Base-by-base conservation (phyloP, 352 stramenopile species). In the Detonula confervacea region DNA sequence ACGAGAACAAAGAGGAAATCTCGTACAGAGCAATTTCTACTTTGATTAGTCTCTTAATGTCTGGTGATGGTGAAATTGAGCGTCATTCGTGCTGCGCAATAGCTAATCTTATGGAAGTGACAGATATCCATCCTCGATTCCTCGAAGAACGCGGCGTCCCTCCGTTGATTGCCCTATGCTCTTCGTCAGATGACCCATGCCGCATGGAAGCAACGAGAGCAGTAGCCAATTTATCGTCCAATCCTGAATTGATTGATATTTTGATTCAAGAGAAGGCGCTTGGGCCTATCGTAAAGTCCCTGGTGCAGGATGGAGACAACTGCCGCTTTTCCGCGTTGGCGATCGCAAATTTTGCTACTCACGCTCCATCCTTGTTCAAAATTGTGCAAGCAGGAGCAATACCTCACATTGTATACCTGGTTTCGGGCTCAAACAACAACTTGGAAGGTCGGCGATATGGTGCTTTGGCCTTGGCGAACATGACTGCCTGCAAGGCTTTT, bases 1-100 rank as follows among this genome's bases (percentile, higher is more conserved):
- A 95, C 4, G 96, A 98, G 81, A 98, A 98, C 86, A 98, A 98
- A 83, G 90, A 96, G 29, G 95, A 98, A 81, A 97, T 98, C 44
- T 96, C 94, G 12, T 95, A 98, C 73, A 91, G 96, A 60, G 91
- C 95, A 20, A 90, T 99, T 46, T 96, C 97, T 8, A 98, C 96
- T 5, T 96, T 99, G 67, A 97, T 98, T 39, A 96, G 93, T 16
- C 94, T 98, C 83, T 95, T 96, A 35, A 87, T 98, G 1, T 97
- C 93, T 16, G 96, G 95, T 2, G 96, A 98, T 77, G 81, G 85
- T 46, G 77, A 92, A 62, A 92, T 98, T 11, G 97, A 98, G 74
- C 93, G 96, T 66, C 96, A 98, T 70, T 92, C 95, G 4, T 97
- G 95, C 76, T 98, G 95, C 69, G 96, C 96, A 27, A 91, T 98